Evolutionary conservation across 2,329 filamentous ascomycete species (phyloP).

Genomic region (Calycina marina): DNA sequence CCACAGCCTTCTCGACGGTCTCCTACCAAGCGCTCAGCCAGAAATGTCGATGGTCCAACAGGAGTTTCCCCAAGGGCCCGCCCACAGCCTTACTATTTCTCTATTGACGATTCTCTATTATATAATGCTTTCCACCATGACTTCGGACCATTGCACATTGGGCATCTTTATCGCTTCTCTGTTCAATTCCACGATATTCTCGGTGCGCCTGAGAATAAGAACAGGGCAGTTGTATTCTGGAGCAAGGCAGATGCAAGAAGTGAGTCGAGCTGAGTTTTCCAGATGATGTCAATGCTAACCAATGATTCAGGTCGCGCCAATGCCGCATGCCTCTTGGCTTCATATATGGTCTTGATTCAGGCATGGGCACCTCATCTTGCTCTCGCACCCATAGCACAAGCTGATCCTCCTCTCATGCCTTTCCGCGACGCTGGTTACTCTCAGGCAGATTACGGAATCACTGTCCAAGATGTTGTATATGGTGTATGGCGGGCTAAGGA

Average conservation of each 20-base stretch:
- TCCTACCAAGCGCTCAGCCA: conserved; percentile 61
- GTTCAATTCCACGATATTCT: conserved; percentile 92
- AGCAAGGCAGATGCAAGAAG: conserved; percentile 83
- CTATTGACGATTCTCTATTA: conserved; percentile 77
- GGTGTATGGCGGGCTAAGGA: conserved; percentile 99
- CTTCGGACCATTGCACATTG: conserved; percentile 94
- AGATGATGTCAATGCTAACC: conserved; percentile 13
- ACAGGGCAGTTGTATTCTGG: conserved; percentile 88
- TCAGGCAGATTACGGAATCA: conserved; percentile 91
- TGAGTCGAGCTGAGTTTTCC: conserved; percentile 31
- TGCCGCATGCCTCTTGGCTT: conserved; percentile 84
- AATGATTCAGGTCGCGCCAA: conserved; percentile 62
- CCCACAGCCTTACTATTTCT: conserved; percentile 80
- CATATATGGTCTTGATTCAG: conserved; percentile 98
- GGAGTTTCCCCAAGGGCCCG: conserved; percentile 30
- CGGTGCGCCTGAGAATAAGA: conserved; percentile 79
- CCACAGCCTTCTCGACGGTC: conserved; percentile 39
- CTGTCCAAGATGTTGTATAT: conserved; percentile 94
- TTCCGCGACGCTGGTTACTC: conserved; percentile 98
- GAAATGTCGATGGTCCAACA: conserved; percentile 43
- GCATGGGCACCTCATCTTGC: conserved; percentile 94
- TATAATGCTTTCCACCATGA: conserved; percentile 99
- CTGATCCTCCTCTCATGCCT: conserved; percentile 95
- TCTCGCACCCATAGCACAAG: conserved; percentile 86
- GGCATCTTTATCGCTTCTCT: conserved; percentile 91